phyloP scores from a whole-genome alignment of 1,139 yeast species.

The Suhomyces chickasaworum region DNA sequence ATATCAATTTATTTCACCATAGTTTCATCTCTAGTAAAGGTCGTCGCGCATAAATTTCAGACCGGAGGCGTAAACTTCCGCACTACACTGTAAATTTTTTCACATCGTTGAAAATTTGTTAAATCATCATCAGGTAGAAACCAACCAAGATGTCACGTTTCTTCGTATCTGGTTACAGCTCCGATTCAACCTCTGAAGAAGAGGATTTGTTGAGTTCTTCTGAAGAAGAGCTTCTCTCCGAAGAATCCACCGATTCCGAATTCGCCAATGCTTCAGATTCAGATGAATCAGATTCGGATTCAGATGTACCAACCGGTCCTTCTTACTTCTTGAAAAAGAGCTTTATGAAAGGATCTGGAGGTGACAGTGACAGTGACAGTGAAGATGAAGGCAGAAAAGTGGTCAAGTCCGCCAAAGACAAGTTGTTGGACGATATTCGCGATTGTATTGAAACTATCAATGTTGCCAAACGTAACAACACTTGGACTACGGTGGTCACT shows the following conservation, averaged over 20 bases:
- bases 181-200: constrained; percentile 72
- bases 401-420: constrained; percentile 92
- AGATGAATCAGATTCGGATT: constrained; percentile 40
- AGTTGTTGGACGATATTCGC: constrained; percentile 84
- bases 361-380: constrained; percentile 55
- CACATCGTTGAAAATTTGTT: constrained; percentile 22
- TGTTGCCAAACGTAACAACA: constrained; percentile 67
- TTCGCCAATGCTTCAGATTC: constrained; percentile 41
- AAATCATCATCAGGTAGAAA: constrained; percentile 9
- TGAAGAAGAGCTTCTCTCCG: constrained; percentile 60
- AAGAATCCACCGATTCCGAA: constrained; percentile 37
- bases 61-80: constrained; percentile 12
- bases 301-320: constrained; percentile 54
- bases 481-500: constrained; percentile 75
- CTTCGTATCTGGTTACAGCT: constrained; percentile 66
- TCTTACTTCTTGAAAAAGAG: constrained; percentile 60
- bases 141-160: constrained; percentile 63
- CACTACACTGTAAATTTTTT: constrained; percentile 15
- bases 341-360: constrained; percentile 49
- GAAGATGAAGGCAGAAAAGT: constrained; percentile 78
- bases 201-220: constrained; percentile 73
- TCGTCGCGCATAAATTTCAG: constrained; percentile 9
- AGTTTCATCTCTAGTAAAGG: neutral
- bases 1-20: neutral
- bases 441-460: constrained; percentile 68